Evolutionary conservation across 2,329 filamentous ascomycete genomes (phyloP), one percentile per base, ranked within the genome.

Genomic region (Rachicladosporium sp.): DNA sequence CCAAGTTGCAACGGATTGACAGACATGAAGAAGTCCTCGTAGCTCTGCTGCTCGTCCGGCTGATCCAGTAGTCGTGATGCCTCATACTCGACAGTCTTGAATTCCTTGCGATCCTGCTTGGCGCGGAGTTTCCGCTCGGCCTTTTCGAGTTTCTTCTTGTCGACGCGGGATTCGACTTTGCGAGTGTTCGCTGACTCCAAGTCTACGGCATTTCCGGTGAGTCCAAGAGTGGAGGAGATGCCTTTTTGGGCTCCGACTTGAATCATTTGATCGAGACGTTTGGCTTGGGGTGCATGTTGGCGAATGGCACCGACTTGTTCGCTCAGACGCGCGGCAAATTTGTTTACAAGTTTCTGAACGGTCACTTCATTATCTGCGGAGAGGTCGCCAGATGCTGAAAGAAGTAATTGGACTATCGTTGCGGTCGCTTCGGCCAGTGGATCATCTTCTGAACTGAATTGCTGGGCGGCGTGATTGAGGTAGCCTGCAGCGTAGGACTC

Each of bases 11-110:
- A 74, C 45, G 91, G 91, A 63, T 98, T 98, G 69, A 98, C 91
- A 39, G 86, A 82, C 91, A 98, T 96, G 74, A 93, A 98, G 67
- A 98, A 96, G 61, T 98, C 91, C 65, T 98, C 91, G 60, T 98
- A 98, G 31, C 86, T 93, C 70, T 94, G 81, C 8, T 88, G 70
- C 53, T 80, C 76, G 53, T 89, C 82, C 3, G 85, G 73, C 62
- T 85, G 76, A 57, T 93, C 81, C 49, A 98, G 77, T 50, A 98
- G 70, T 50, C 79, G 80, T 9, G 91, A 96, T 0, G 91, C 84
- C 66, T 98, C 91, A 61, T 98, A 98, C 64, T 95, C 85, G 51
- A 98, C 91, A 41, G 82, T 94, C 73, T 96, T 96, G 80, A 91
- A 95, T 29, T 80, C 77, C 70, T 98, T 98, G 71, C 93, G 93